phyloP scores from a whole-genome alignment of 2,329 filamentous ascomycete species.

The Aspergillus cejpii region DNA sequence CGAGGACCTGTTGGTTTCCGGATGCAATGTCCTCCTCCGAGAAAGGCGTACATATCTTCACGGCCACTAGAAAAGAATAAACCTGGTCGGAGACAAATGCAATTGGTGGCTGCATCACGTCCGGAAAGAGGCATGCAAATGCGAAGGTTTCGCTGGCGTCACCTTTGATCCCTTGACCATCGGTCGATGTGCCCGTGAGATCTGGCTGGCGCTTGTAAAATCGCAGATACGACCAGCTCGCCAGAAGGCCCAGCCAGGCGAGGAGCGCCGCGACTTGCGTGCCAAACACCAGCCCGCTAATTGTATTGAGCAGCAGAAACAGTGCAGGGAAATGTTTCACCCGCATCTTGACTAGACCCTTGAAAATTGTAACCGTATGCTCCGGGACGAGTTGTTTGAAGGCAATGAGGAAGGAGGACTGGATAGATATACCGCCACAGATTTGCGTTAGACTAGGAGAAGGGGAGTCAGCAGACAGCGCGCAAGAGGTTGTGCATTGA shows the following conservation, averaged over 20 bases:
- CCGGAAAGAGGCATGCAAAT: slow-evolving; percentile 92
- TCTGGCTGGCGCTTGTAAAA: slow-evolving; percentile 73
- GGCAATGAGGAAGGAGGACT: slow-evolving; percentile 89
- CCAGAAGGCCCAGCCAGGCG: slow-evolving; percentile 71
- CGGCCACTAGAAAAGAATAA: slow-evolving; percentile 65
- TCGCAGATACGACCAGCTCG: slow-evolving; percentile 90
- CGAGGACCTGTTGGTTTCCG: slow-evolving; percentile 63
- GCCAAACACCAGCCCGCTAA: slow-evolving; percentile 58
- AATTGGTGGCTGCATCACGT: slow-evolving; percentile 69
- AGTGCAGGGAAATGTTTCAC: slow-evolving; percentile 74
- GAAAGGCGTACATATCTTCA: slow-evolving; percentile 79
- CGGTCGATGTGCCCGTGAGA: slow-evolving; percentile 49
- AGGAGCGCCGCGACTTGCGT: slow-evolving; percentile 75
- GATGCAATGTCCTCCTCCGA: slow-evolving; percentile 71
- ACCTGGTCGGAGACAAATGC: slow-evolving; percentile 65
- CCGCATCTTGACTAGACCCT: slow-evolving; percentile 78
- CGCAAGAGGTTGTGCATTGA: slow-evolving; percentile 14
- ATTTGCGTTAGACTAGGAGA: slow-evolving; percentile 65
- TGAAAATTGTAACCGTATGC: slow-evolving; percentile 91
- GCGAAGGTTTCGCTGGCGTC: slow-evolving; percentile 95
- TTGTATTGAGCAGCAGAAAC: slow-evolving; percentile 64
- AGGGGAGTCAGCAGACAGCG: slow-evolving; percentile 21
- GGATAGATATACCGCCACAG: slow-evolving; percentile 79
- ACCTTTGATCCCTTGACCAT: slow-evolving; percentile 60
- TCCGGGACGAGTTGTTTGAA: slow-evolving; percentile 97